Conservation (phyloP, 176 grass and related monocot species). For the Avena insularis region DNA sequence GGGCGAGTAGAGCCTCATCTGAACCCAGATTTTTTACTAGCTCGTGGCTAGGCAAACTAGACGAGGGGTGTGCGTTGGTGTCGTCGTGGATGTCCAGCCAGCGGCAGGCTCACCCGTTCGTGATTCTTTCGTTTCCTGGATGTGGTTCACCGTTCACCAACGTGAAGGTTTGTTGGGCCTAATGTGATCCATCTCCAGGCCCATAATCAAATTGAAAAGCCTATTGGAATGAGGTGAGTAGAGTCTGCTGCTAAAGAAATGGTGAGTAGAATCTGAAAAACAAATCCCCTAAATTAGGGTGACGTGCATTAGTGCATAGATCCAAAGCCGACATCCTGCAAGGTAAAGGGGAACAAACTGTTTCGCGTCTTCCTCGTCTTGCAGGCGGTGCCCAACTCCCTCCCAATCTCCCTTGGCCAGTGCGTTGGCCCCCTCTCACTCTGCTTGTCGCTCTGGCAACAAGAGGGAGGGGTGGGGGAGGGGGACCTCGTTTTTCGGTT, state of each 20-base stretch:
- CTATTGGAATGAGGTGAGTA: background rate
- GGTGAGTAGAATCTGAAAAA: background rate
- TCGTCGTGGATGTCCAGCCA: conserved; percentile 16
- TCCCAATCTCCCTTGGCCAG: too few relatives aligned
- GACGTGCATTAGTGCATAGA: too few relatives aligned
- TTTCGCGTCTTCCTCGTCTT: too few relatives aligned
- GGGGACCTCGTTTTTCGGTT: too few relatives aligned
- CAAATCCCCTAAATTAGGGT: too few relatives aligned
- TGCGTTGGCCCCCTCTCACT: too few relatives aligned
- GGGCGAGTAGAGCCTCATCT: conserved; percentile 45
- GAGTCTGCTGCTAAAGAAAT: background rate
- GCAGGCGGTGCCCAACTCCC: too few relatives aligned
- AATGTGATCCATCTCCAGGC: background rate
- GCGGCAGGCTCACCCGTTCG: conserved; percentile 33
- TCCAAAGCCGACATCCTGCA: too few relatives aligned
- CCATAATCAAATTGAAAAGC: background rate
- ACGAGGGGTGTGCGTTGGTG: background rate
- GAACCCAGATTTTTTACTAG: conserved; percentile 25
- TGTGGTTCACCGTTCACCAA: conserved; percentile 2
- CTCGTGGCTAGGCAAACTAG: background rate
- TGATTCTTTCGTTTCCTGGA: conserved; percentile 13
- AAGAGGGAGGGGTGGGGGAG: too few relatives aligned
- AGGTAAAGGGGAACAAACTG: too few relatives aligned
- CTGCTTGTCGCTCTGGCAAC: too few relatives aligned
- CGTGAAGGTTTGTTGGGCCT: background rate